These are phyloP conservation scores for Metschnikowia corniflorae DNA, from an alignment of 805 yeast species.

Conservation along the genomic window DNA sequence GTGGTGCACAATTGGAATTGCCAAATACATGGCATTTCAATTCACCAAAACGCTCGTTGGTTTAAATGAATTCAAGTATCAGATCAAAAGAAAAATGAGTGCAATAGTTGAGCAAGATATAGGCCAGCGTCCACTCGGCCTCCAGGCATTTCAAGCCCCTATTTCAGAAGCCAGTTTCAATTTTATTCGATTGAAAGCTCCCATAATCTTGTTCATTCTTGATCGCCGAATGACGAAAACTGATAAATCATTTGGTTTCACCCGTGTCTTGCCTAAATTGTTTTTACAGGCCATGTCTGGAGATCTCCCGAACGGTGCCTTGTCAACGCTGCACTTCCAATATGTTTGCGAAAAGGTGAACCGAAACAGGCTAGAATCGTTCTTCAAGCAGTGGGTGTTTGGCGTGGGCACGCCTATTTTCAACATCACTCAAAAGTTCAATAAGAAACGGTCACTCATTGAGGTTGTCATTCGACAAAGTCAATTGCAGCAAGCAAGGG, in stretches of 20 bases:
- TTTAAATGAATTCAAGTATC: conserved; percentile 70
- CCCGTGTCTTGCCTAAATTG: conserved; percentile 86
- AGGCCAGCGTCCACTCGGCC: conserved; percentile 77
- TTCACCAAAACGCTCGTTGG: conserved; percentile 76
- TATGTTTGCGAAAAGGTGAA: conserved; percentile 94
- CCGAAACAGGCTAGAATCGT: conserved; percentile 73
- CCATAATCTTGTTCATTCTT: conserved; percentile 76
- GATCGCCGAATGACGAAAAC: conserved; percentile 95
- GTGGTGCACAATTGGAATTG: conserved; percentile 87
- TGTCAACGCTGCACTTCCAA: conserved; percentile 83
- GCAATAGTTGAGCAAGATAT: conserved; percentile 68
- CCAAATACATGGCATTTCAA: conserved; percentile 76
- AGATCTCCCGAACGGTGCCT: conserved; percentile 71
- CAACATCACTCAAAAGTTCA: conserved; percentile 85
- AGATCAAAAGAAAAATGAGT: conserved; percentile 63
- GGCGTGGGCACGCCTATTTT: conserved; percentile 88
- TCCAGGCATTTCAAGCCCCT: conserved; percentile 65
- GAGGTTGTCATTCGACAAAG: conserved; percentile 94
- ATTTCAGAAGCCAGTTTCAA: conserved; percentile 55
- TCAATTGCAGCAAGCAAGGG: conserved; percentile 59
- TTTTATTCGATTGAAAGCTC: conserved; percentile 77
- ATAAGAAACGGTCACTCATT: conserved; percentile 87
- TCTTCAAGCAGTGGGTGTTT: conserved; percentile 91
- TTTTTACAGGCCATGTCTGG: conserved; percentile 95
- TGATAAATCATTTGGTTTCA: conserved; percentile 87